These are phyloP conservation scores for Trichoderma asperelloides DNA, from an alignment of 495 filamentous ascomycete genomes.

Conservation along the genomic window DNA sequence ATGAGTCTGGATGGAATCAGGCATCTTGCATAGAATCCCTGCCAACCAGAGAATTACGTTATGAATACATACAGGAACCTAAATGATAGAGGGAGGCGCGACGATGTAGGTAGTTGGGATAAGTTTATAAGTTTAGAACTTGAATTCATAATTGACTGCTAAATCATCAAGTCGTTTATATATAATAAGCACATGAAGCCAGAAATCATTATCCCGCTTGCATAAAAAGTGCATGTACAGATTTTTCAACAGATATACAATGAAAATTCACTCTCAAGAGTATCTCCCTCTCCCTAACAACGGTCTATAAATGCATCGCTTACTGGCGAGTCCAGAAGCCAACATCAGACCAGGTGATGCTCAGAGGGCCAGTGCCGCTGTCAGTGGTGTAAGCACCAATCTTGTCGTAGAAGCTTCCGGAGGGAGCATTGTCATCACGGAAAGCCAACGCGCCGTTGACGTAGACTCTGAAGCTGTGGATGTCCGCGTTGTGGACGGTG, in stretches of 20 bases:
- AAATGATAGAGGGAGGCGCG: too few relatives aligned
- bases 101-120: too few relatives aligned
- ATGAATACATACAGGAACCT: too few relatives aligned
- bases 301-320: neutral
- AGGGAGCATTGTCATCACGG: neutral
- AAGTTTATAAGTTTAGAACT: neutral
- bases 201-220: neutral
- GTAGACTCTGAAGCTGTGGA: neutral
- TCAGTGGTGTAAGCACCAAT: constrained; percentile 7
- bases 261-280: neutral
- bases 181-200: neutral
- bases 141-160: neutral
- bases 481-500: constrained; percentile 6
- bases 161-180: neutral
- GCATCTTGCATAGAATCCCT: neutral
- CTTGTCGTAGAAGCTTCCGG: constrained; percentile 10
- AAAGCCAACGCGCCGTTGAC: constrained; percentile 4
- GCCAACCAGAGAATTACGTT: too few relatives aligned
- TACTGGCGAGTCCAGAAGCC: constrained; percentile 5
- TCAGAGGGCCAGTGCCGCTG: neutral
- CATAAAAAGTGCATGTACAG: neutral
- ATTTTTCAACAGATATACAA: neutral
- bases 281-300: neutral
- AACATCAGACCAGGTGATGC: constrained; percentile 7
- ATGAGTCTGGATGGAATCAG: neutral